Percentiles rank a stretch among this genome's conserved stretches.
Conservation (phyloP, 257 asterid genomes). For the Solanum arcanum region DNA sequence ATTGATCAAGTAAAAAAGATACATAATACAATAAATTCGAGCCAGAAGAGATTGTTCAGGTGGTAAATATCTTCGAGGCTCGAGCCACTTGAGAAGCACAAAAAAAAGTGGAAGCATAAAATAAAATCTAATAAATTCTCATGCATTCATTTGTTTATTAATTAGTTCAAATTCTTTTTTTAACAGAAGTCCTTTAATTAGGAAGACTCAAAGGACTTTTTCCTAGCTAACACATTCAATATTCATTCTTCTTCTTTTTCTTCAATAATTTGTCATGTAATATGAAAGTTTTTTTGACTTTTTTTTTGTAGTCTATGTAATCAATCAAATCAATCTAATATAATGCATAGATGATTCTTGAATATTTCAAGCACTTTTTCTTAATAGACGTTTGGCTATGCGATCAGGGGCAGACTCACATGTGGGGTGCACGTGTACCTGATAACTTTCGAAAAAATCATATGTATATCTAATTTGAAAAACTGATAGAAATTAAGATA, state of each 20-base stretch:
- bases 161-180: background rate
- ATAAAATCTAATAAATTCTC: background rate
- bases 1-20: background rate
- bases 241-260: background rate
- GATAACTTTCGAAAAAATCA: too few species aligned
- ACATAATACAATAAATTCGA: background rate
- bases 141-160: background rate
- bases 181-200: background rate
- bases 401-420: too few species aligned
- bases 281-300: background rate
- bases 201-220: background rate
- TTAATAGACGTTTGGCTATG: too few species aligned
- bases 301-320: background rate
- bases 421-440: too few species aligned
- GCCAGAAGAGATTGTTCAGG: fast-evolving
- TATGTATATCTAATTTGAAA: too few species aligned
- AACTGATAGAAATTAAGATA: too few species aligned
- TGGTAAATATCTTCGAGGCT: background rate
- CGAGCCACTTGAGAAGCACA: background rate
- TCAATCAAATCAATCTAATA: background rate
- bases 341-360: background rate
- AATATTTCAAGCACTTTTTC: background rate
- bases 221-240: background rate
- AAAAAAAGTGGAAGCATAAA: background rate
- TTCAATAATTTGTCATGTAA: background rate